Evolutionary conservation across 805 yeast genomes (phyloP), one percentile per base, ranked within the genome.

Genomic region (Saturnispora serradocipensis): DNA sequence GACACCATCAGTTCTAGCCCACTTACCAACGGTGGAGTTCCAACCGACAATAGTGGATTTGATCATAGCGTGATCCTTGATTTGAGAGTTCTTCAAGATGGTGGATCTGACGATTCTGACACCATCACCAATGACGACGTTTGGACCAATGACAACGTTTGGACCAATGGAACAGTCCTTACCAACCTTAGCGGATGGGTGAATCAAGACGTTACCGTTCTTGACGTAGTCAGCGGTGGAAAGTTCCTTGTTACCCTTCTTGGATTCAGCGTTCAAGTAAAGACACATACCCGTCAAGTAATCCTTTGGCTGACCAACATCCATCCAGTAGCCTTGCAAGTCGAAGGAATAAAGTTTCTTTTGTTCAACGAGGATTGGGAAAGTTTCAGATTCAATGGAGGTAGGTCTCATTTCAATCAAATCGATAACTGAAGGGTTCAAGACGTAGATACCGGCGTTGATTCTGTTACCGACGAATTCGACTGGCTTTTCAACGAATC

Each of bases 261-360:
- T 86, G 63, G 91, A 72, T 67, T 89, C 75, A 52, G 98, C 84
- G 69, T 86, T 78, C 71, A 93, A 79, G 80, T 90, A 93, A 59
- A 91, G 77, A 62, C 89, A 82, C 65, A 97, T 88, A 72, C 99
- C 99, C 54, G 96, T 83, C 59, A 93, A 75, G 84, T 89, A 93
- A 75, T 93, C 99, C 82, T 91, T 93, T 80, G 99, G 99, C 79
- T 93, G 99, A 73, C 99, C 99, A 62, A 93, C 97, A 73, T 93
- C 99, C 99, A 93, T 93, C 99, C 99, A 93, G 87, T 83, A 93
- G 60, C 99, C 98, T 78, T 93, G 97, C 67, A 93, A 82, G 73
- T 93, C 99, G 67, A 87, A 93, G 51, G 98, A 90, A 80, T 84
- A 93, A 65, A 93, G 80, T 55, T 84, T 79, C 67, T 85, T 89